Base-by-base conservation (phyloP, 176 grass and related monocot genomes). In the Elaeis guineensis region DNA sequence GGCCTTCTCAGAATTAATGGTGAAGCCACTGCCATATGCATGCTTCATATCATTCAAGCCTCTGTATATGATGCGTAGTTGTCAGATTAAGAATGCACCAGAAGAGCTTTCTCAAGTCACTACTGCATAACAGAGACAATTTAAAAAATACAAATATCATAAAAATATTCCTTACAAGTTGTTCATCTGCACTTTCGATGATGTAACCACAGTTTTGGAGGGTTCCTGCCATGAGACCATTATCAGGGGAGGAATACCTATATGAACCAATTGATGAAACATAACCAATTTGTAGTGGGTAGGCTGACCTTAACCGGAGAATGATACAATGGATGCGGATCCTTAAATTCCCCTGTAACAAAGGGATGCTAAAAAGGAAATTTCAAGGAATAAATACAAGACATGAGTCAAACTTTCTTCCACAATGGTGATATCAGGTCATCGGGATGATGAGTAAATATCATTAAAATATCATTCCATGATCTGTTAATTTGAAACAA, bases 341-440 rank as follows among this genome's bases (percentile, higher is more conserved):
- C 61, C 3, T 69, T 61, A 17, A 67, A 59, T 69, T 98, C 79
- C 72, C 79, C 85, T 15, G 81, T 89, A 71, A 98, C 87, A 81
- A 98, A 98, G 25, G 87, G 81, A 74, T 98, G 93, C 93, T 98
- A 67, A 51, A 77, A 69, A 19, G 67, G 75, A 71, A 65, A 48
- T 65, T 80, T 79, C 66, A 75, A 69, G 52, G 66, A 75, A 35
- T 67, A 17, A 23, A 59, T 55, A 60, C 39, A 64, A 17, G 62
- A 74, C 22, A 50, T 22, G 59, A 29, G 62, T 14, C 54, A 63
- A 73, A 32, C 49, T 44, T 60, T 50, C 51, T 19, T 17, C 17
- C 25, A 61, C 9, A 26, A 61, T n/a, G 26, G 17, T 19, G 25
- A 32, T 1, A 39, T n/a, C 58, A 11, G 58, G 58, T 44, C 35